Evolutionary conservation across 2,329 filamentous ascomycete species (phyloP).

Genomic region (Calonectria hawksworthii): DNA sequence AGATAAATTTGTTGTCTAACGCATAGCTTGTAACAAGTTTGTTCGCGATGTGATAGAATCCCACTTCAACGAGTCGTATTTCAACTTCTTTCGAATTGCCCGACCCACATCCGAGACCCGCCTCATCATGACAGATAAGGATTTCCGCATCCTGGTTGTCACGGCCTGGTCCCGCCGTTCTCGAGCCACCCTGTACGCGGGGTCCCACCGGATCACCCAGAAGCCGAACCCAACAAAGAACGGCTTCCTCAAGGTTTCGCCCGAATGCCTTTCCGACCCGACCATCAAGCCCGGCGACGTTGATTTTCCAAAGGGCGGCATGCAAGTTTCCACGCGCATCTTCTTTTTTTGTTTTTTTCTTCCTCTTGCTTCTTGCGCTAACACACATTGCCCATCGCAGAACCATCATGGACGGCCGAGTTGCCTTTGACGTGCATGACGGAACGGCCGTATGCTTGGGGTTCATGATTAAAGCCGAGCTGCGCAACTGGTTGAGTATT

Average conservation of each 20-base stretch:
- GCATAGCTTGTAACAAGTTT: not conserved
- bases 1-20: not conserved
- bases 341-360: not conserved
- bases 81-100: not conserved
- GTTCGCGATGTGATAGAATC: not conserved
- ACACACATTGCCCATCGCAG: too few relatives aligned
- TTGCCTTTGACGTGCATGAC: not conserved
- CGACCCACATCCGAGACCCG: not conserved
- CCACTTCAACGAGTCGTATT: not conserved
- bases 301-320: not conserved
- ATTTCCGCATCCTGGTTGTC: not conserved
- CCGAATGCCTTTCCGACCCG: not conserved
- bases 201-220: not conserved
- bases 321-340: not conserved
- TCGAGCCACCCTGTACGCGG: not conserved
- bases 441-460: not conserved
- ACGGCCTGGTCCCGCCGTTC: not conserved
- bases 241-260: slow-evolving; percentile 5
- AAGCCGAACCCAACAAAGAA: not conserved
- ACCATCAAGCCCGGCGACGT: not conserved
- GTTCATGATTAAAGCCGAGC: slow-evolving; percentile 1
- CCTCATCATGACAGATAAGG: not conserved
- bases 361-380: not conserved
- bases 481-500: not conserved
- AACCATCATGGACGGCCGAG: not conserved